Evolutionary conservation across 805 yeast genomes (phyloP), one percentile per base, ranked within the genome.

Genomic region (Myxozyma neglecta): DNA sequence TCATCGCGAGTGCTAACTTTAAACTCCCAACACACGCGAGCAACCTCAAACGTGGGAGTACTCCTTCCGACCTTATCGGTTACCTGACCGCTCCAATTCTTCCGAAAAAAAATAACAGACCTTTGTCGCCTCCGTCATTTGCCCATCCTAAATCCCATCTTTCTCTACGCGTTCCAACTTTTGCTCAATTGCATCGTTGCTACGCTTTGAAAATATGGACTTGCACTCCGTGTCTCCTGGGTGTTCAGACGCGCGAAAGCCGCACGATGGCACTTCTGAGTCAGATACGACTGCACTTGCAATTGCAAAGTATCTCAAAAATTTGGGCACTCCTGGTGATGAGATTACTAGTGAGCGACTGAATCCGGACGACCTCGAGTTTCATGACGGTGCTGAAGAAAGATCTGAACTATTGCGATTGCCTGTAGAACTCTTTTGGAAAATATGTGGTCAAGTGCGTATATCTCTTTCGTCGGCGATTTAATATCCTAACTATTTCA

Each of bases 381-480:
- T 14, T 34, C 32, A 16, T 11, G 53, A 20, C 10, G 34, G 18
- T 18, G 11, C 1, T 14, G 20, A 7, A 9, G 6, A n/a, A 9
- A 46, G 53, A 13, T 40, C 60, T 6, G 43, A 52, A 10, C 52
- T 64, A 13, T 56, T 53, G 13, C 39, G 36, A 18, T 52, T 64
- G 32, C 67, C 67, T 3, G 47, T 61, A 16, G 67, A 64, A 43
- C 46, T 64, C 4, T 61, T 39, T 24, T 64, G 67, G 67, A 48
- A 48, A 16, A 64, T 63, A 6, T 63, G 66, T 16, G 39, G 56
- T 10, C 57, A 53, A 46, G 66, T 62, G 20, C 6, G 64, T 43
- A 24, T n/a, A 40, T 29, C 46, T 20, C 39, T 37, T 35, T 39
- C 11, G 13, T 32, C 36, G 34, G 50, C 8, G 50, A n/a, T 16